Evolutionary conservation across 2,329 filamentous ascomycete species (phyloP), one percentile per base, ranked within the genome.

Genomic region (Verticillium klebahnii): DNA sequence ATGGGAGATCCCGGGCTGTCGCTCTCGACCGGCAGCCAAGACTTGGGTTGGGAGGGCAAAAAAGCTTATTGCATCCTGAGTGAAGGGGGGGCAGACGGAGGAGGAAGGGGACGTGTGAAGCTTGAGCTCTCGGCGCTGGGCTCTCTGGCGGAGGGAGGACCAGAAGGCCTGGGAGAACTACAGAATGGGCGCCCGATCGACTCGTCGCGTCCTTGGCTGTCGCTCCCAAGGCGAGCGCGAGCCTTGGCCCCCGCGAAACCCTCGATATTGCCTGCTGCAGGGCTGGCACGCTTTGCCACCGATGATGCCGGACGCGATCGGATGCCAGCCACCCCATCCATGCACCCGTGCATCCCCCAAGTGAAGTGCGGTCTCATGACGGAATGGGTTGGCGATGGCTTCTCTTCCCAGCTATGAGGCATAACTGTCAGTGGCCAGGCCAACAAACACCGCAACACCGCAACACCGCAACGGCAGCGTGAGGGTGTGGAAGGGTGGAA

Each of bases 61-160:
- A 65, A 65, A 65, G 63, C 63, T 65, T 65, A 62, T 64, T 65
- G 62, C 60, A 11, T 52, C 5, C 11, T 25, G n/a, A 19, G 19
- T 14, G 45, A 23, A 52, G 45, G 45, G 45, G 45, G 25, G 25
- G 45, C 19, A 25, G 19, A 23, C 45, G 19, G 45, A 52, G 19
- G 23, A n/a, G 45, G 8, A 52, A 52, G 45, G 45, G 45, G 45
- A 52, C 45, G 19, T 52, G 45, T 52, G 45, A 25, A 17, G 37
- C 2, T 40, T 40, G 37, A n/a, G 14, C 17, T 40, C 37, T 15
- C 14, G 14, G 37, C 37, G 6, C 37, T 40, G 17, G 6, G 17
- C 37, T 40, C 36, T 37, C 37, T 15, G 37, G 34, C 14, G 6
- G 37, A 40, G 14, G 5, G 14, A n/a, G 14, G 17, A 17, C 12